Evolutionary conservation across 2,329 filamentous ascomycete genomes (phyloP).

Genomic region (Monosporascus sp.): DNA sequence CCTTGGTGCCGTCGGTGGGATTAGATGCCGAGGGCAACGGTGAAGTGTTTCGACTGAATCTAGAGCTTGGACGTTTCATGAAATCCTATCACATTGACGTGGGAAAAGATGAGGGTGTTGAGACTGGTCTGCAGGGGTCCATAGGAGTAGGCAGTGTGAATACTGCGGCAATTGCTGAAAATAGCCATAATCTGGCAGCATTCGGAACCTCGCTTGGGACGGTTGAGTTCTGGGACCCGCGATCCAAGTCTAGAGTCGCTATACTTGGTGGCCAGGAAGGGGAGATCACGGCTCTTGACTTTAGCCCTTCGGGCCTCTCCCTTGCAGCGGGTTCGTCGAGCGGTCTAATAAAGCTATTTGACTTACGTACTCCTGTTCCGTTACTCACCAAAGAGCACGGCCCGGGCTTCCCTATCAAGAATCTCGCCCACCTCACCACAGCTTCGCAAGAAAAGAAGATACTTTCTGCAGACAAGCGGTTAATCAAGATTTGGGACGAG

Average conservation of each 20-base stretch:
- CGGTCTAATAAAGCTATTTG: slow-evolving; percentile 85
- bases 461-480: slow-evolving; percentile 86
- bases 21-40: slow-evolving; percentile 80
- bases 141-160: slow-evolving; percentile 85
- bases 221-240: slow-evolving; percentile 93
- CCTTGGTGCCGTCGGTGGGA: slow-evolving; percentile 81
- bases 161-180: slow-evolving; percentile 78
- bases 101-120: slow-evolving; percentile 71
- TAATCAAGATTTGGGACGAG: slow-evolving; percentile 96
- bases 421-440: slow-evolving; percentile 67
- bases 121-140: slow-evolving; percentile 77
- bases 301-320: slow-evolving; percentile 76
- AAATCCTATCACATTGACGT: slow-evolving; percentile 89
- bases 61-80: slow-evolving; percentile 92
- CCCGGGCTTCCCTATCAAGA: slow-evolving; percentile 88
- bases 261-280: slow-evolving; percentile 64
- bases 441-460: slow-evolving; percentile 79
- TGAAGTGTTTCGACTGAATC: slow-evolving; percentile 87
- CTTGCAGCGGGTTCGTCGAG: slow-evolving; percentile 83
- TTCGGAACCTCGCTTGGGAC: slow-evolving; percentile 96
- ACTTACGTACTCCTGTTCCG: slow-evolving; percentile 81
- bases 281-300: slow-evolving; percentile 83
- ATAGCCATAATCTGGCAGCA: slow-evolving; percentile 82
- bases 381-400: slow-evolving; percentile 92
- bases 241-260: slow-evolving; percentile 76